A percentile compares a stretch with the other conserved stretches of the same genome.
These are phyloP conservation scores for Pythium graminicola DNA, from an alignment of 352 stramenopile species.

Conservation along the genomic window DNA sequence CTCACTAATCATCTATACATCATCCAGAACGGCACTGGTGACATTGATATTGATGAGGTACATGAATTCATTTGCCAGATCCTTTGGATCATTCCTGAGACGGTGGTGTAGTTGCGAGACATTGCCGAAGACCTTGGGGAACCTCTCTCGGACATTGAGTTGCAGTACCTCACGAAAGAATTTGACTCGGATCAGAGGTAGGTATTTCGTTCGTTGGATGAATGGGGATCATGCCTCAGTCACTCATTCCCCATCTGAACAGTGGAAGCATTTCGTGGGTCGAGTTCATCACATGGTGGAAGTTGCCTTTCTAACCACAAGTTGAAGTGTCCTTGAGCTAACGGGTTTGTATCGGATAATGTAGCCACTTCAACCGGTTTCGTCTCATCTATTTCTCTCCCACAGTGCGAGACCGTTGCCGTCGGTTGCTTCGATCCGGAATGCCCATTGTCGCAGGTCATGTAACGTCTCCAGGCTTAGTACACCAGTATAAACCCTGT, in stretches of 20 bases:
- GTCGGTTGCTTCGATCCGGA: constrained; percentile 6
- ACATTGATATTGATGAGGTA: constrained; percentile 69
- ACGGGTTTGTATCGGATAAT: constrained; percentile 6
- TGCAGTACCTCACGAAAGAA: constrained; percentile 65
- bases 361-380: constrained; percentile 20
- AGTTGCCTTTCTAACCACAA: constrained; percentile 56
- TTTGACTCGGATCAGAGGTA: constrained; percentile 66
- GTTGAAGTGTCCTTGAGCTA: background rate
- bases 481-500: background rate
- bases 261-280: constrained; percentile 61
- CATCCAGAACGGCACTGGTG: constrained; percentile 52
- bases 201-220: too few relatives aligned
- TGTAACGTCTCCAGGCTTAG: background rate
- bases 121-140: constrained; percentile 72
- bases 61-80: too few relatives aligned
- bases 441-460: background rate
- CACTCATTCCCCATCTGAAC: too few relatives aligned
- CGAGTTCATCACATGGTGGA: constrained; percentile 79
- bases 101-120: constrained; percentile 52
- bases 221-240: too few relatives aligned
- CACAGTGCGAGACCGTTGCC: background rate
- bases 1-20: background rate
- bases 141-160: constrained; percentile 60
- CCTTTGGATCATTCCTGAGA: too few relatives aligned
- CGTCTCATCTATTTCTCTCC: constrained; percentile 11